A percentile compares a stretch with the other conserved stretches of the same genome.
These are phyloP conservation scores for Solanum gracilifrons DNA, from an alignment of 257 asterid genomes.

Conservation along the genomic window DNA sequence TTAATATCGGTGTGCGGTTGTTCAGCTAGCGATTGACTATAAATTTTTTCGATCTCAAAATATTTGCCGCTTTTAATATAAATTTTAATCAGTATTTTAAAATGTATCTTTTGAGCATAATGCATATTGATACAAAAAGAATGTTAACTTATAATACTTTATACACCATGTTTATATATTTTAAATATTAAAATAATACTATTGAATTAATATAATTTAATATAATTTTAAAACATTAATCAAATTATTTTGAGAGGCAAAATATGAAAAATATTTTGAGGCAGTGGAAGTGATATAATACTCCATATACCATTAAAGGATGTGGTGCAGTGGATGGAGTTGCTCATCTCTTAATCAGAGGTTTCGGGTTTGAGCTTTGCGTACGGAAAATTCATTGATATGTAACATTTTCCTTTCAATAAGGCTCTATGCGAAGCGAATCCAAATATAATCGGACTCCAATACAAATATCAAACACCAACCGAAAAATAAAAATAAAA, in stretches of 20 bases:
- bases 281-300: too few relatives aligned
- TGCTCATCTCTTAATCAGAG: too few relatives aligned
- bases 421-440: accelerated
- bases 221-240: too few relatives aligned
- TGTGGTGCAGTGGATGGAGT: accelerated
- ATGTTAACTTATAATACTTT: not conserved
- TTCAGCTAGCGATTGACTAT: accelerated
- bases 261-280: too few relatives aligned
- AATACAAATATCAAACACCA: too few relatives aligned
- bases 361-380: too few relatives aligned
- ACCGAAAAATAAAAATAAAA: too few relatives aligned
- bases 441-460: too few relatives aligned
- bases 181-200: not conserved
- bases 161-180: not conserved
- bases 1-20: not conserved
- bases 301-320: too few relatives aligned
- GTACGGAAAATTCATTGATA: too few relatives aligned
- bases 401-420: too few relatives aligned
- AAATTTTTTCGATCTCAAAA: accelerated
- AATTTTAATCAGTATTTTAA: not conserved
- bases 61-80: not conserved
- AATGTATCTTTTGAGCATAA: not conserved
- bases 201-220: not conserved
- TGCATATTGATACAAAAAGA: not conserved
- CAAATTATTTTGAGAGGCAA: too few relatives aligned